Conservation (phyloP, 1,284 basidiomycete genomes). For the Cystobasidium sp. region DNA sequence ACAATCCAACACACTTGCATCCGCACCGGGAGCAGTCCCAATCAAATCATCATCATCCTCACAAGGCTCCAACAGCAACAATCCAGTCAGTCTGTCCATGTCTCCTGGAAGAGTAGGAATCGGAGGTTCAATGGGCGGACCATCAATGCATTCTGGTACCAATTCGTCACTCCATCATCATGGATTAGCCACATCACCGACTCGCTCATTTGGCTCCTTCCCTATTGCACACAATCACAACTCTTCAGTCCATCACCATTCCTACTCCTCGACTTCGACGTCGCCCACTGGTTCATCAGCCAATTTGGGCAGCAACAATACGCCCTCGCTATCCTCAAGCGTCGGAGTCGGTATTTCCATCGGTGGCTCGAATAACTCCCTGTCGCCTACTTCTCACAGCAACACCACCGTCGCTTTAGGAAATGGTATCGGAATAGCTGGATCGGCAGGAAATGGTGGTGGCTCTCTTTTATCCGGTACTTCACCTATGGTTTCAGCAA, state of each 20-base stretch:
- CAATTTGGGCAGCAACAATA: not conserved
- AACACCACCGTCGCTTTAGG: not conserved
- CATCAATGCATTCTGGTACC: not conserved
- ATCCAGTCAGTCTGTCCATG: conserved; percentile 34
- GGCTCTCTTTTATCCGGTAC: not conserved
- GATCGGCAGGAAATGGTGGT: not conserved
- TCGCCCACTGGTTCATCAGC: conserved; percentile 3
- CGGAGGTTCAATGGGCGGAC: conserved; percentile 25
- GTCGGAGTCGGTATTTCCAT: conserved; percentile 5
- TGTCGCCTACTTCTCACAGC: not conserved
- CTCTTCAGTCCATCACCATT: conserved; percentile 10
- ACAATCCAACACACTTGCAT: not conserved
- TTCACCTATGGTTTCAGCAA: conserved; percentile 26
- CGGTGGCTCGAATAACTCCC: not conserved
- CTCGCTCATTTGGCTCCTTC: conserved; percentile 35
- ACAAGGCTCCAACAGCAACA: conserved; percentile 1
- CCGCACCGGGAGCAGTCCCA: conserved; percentile 2
- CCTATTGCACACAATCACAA: conserved; percentile 25
- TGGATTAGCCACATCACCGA: conserved; percentile 36
- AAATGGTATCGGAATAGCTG: not conserved
- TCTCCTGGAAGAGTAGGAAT: conserved; percentile 40
- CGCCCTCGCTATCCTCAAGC: conserved; percentile 1
- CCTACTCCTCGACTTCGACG: conserved; percentile 13
- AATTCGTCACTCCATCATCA: not conserved
- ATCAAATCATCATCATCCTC: not conserved